Conservation (phyloP, 1,284 basidiomycete genomes). For the Trametes polyzona region DNA sequence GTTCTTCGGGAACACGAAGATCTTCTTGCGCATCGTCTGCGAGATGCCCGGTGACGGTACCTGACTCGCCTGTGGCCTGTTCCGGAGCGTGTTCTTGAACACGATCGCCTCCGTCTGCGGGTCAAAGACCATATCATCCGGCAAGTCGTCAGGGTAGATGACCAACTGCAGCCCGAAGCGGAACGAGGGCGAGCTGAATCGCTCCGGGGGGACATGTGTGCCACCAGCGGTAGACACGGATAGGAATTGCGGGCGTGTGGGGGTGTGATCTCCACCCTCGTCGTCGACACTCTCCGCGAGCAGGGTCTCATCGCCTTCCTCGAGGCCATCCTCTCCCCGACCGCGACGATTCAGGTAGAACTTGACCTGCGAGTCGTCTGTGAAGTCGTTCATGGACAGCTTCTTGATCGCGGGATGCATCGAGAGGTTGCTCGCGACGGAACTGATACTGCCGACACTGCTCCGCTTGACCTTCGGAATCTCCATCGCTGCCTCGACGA, state of each 20-base stretch:
- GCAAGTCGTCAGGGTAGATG: constrained; percentile 88
- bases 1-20: constrained; percentile 91
- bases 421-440: constrained; percentile 87
- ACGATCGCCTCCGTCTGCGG: constrained; percentile 90
- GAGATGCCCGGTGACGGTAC: constrained; percentile 56
- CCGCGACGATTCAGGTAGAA: constrained; percentile 84
- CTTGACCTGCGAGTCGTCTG: constrained; percentile 95
- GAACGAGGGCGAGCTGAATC: constrained; percentile 79
- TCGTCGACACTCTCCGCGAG: constrained; percentile 45
- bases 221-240: constrained; percentile 42
- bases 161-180: constrained; percentile 87
- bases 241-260: constrained; percentile 46
- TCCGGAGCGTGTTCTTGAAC: constrained; percentile 70
- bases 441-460: constrained; percentile 92
- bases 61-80: constrained; percentile 48
- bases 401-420: constrained; percentile 94
- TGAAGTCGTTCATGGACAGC: constrained; percentile 94
- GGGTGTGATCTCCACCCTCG: constrained; percentile 27
- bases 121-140: constrained; percentile 93
- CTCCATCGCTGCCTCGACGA: constrained; percentile 79
- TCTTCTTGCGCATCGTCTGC: constrained; percentile 66
- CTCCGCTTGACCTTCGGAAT: constrained; percentile 90
- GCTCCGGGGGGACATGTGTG: constrained; percentile 61
- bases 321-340: constrained; percentile 37
- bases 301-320: constrained; percentile 57